A percentile compares a stretch with the other conserved stretches of the same genome.
These are phyloP conservation scores for Mycena sanguinolenta DNA, from an alignment of 768 basidiomycete genomes.

Conservation along the genomic window DNA sequence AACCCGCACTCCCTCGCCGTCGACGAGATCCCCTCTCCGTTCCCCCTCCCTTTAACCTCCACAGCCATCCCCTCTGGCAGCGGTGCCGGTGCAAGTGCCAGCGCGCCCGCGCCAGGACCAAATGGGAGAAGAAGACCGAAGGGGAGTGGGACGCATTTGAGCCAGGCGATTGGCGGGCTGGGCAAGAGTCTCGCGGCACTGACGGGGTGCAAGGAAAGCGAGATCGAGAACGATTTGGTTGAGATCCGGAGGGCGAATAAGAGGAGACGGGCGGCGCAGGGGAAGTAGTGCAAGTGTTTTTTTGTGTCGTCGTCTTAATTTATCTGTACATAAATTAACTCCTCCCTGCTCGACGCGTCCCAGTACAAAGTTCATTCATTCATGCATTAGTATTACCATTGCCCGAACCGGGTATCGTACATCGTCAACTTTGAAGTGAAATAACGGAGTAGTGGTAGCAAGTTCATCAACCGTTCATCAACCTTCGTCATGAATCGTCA, in stretches of 20 bases:
- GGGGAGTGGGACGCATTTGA: conserved; percentile 65
- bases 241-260: conserved; percentile 86
- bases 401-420: not conserved
- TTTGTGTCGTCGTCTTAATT: too few species aligned
- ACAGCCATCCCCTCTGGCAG: conserved; percentile 56
- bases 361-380: too few species aligned
- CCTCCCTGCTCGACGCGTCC: too few species aligned
- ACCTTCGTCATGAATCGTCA: conserved; percentile 1
- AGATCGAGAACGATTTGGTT: conserved; percentile 81
- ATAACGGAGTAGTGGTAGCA: too few species aligned
- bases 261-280: conserved; percentile 58
- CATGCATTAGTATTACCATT: not conserved
- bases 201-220: conserved; percentile 70
- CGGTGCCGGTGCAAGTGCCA: conserved; percentile 44
- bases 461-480: not conserved
- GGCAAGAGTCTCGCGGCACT: conserved; percentile 80
- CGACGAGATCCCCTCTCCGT: conserved; percentile 89
- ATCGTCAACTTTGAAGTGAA: not conserved
- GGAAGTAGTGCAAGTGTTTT: conserved; percentile 22
- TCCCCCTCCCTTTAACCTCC: conserved; percentile 79
- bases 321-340: too few species aligned
- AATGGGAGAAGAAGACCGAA: conserved; percentile 65
- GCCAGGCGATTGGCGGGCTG: conserved; percentile 73
- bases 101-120: conserved; percentile 50
- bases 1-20: conserved; percentile 90